These are phyloP conservation scores for Maudiozyma serrabonitensis DNA, from an alignment of 805 yeast species.

Conservation along the genomic window DNA sequence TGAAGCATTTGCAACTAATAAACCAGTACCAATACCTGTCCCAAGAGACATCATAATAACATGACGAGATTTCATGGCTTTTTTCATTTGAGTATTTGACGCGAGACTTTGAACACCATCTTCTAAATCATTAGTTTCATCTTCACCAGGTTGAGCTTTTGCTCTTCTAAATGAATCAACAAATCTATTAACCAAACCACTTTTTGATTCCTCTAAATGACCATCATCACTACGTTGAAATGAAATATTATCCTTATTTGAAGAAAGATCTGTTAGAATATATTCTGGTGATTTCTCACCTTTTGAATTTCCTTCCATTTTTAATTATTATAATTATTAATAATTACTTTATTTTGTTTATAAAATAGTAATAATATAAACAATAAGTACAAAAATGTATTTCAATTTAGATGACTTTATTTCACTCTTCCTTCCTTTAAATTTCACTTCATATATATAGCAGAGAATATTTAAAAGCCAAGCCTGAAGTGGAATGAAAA, in stretches of 20 bases:
- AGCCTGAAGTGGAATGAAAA: no score
- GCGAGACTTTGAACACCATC: conserved; percentile 11
- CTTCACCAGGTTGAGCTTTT: conserved; percentile 1
- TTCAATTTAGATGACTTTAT: no score
- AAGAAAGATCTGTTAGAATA: not conserved
- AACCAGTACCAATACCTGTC: conserved; percentile 75
- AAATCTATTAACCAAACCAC: conserved; percentile 5
- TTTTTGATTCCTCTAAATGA: not conserved
- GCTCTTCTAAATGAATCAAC: conserved; percentile 22
- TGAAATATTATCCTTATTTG: conserved; percentile 1
- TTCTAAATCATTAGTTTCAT: conserved; percentile 11
- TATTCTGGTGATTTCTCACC: conserved; percentile 5
- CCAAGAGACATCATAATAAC: conserved; percentile 72
- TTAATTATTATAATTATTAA: not conserved
- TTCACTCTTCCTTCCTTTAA: no score
- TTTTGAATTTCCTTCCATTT: not conserved
- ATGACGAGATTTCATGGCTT: conserved; percentile 33
- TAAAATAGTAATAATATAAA: no score
- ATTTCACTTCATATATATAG: no score
- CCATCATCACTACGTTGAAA: conserved; percentile 1
- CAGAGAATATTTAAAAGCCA: no score
- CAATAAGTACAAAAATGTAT: no score
- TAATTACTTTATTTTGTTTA: not conserved
- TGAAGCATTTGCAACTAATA: conserved; percentile 46
- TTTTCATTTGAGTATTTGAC: conserved; percentile 10